These are phyloP conservation scores for Pterocarpus macrocarpus DNA, from an alignment of 306 rosid genomes.

Conservation along the genomic window DNA sequence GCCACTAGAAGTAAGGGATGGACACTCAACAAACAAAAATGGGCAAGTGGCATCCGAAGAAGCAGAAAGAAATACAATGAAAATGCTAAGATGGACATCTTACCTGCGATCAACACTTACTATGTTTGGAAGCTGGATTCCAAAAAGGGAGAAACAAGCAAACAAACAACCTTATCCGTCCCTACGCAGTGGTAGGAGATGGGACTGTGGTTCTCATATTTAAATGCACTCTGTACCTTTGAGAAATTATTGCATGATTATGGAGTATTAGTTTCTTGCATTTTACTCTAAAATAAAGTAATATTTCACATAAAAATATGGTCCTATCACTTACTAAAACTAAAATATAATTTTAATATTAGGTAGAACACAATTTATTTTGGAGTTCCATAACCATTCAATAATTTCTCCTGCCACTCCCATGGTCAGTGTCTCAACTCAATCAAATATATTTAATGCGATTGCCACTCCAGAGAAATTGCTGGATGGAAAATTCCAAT, in stretches of 20 bases:
- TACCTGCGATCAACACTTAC: not conserved
- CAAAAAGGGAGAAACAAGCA: not conserved
- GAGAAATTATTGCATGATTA: no score
- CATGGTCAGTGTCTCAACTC: not conserved
- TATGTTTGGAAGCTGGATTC: not conserved
- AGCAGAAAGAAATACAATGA: not conserved
- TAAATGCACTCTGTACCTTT: not conserved
- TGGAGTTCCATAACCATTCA: no score
- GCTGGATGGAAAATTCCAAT: not conserved
- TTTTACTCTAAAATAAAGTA: no score
- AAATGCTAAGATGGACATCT: not conserved
- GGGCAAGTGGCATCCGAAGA: not conserved
- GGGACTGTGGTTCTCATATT: not conserved
- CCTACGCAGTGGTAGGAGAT: not conserved
- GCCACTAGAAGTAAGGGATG: not conserved
- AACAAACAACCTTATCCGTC: not conserved
- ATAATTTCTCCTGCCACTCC: no score
- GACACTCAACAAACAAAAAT: not conserved
- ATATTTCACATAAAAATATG: no score
- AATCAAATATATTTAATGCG: not conserved
- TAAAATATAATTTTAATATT: no score
- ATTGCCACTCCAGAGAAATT: not conserved
- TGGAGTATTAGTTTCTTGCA: no score
- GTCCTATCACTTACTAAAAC: no score
- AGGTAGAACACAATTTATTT: no score